These are phyloP conservation scores for Nannizzia gypsea DNA, from an alignment of 2,329 filamentous ascomycete species.

Conservation along the genomic window DNA sequence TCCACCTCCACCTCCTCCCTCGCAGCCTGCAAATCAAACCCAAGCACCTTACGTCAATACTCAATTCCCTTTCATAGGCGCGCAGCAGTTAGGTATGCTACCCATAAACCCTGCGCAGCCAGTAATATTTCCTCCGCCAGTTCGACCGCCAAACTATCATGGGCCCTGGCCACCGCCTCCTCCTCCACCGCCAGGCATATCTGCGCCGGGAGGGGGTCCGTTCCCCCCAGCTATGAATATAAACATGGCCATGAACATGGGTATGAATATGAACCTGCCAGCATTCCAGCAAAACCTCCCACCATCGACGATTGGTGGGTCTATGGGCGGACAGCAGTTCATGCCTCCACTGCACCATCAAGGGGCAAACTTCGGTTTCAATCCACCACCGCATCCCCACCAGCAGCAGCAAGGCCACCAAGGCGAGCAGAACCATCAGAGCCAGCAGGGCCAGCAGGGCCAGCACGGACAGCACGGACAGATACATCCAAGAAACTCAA, in stretches of 20 bases:
- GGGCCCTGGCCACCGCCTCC: slow-evolving; percentile 28
- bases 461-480: slow-evolving; percentile 15
- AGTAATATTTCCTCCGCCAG: slow-evolving; percentile 18
- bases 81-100: neutral
- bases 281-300: slow-evolving; percentile 8
- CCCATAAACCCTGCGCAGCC: neutral
- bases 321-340: slow-evolving; percentile 7
- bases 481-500: neutral
- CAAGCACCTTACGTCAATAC: slow-evolving; percentile 4
- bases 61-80: neutral
- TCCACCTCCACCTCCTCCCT: slow-evolving; percentile 6
- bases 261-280: slow-evolving; percentile 13
- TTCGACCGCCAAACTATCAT: slow-evolving; percentile 25
- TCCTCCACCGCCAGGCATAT: slow-evolving; percentile 21
- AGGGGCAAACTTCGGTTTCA: neutral
- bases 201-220: slow-evolving; percentile 11
- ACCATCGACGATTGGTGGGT: neutral
- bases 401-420: slow-evolving; percentile 18
- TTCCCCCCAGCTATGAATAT: slow-evolving; percentile 9
- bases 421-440: neutral
- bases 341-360: slow-evolving; percentile 5
- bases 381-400: slow-evolving; percentile 11
- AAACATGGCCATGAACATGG: slow-evolving; percentile 8
- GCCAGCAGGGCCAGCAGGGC: too few species aligned
- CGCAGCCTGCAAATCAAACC: neutral